Percentiles rank a stretch among this genome's conserved stretches.
Evolutionary conservation across 306 rosid species (phyloP).

Genomic region (Acacia melanoxylon): DNA sequence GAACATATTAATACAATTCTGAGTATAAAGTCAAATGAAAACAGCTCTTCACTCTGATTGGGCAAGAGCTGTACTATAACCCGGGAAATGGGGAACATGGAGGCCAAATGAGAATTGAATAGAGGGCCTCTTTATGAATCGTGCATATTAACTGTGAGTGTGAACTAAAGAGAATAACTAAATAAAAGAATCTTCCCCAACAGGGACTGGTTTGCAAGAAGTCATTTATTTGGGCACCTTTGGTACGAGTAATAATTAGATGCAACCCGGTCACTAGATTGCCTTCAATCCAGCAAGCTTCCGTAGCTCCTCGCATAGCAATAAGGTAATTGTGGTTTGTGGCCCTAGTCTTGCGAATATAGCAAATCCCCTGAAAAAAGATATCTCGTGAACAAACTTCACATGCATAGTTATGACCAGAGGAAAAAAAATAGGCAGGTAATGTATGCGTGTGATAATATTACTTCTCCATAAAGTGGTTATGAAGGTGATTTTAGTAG

Average conservation of each 20-base stretch:
- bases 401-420: slow-evolving; percentile 11
- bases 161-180: slow-evolving; percentile 20
- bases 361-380: slow-evolving; percentile 75
- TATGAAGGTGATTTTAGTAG: neutral
- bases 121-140: slow-evolving; percentile 10
- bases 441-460: neutral
- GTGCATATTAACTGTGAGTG: slow-evolving; percentile 23
- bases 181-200: slow-evolving; percentile 25
- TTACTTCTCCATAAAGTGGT: neutral
- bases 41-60: slow-evolving; percentile 7
- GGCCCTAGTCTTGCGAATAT: slow-evolving; percentile 92
- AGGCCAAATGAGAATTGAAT: slow-evolving; percentile 11
- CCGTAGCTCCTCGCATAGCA: slow-evolving; percentile 86
- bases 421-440: neutral
- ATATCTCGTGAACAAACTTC: slow-evolving; percentile 2
- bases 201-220: slow-evolving; percentile 18
- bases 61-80: slow-evolving; percentile 17
- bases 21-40: neutral
- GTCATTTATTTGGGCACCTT: slow-evolving; percentile 17
- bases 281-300: slow-evolving; percentile 77
- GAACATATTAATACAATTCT: neutral
- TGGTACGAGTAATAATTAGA: neutral
- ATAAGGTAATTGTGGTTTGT: slow-evolving; percentile 85
- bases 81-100: slow-evolving; percentile 6
- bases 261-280: slow-evolving; percentile 40